Conservation (phyloP, 352 stramenopile genomes). For the Phytopythium mirpurense region DNA sequence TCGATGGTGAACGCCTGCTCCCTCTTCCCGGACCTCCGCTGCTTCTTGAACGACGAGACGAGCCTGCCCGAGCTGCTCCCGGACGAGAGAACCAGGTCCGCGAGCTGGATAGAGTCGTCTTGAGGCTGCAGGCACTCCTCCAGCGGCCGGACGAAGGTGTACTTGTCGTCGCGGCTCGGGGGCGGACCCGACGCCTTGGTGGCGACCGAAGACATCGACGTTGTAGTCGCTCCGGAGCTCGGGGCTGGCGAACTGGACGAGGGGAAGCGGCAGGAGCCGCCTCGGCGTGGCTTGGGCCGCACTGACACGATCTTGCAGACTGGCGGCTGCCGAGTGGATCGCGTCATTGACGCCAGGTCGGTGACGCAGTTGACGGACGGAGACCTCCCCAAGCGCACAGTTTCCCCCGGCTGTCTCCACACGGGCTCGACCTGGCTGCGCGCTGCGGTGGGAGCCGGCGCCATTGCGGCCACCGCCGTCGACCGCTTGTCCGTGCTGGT, state of each 20-base stretch:
- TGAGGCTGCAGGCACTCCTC: background rate
- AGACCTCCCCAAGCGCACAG: background rate
- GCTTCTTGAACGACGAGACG: background rate
- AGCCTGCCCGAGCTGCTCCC: background rate
- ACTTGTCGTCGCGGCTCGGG: background rate
- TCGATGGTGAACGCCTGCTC: background rate
- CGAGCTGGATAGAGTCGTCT: background rate
- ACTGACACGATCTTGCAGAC: background rate
- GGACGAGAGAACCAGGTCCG: background rate
- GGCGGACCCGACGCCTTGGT: background rate
- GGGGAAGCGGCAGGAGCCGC: conserved; percentile 4
- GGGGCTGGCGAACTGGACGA: background rate
- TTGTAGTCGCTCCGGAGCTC: background rate
- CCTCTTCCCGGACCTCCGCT: background rate
- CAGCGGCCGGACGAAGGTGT: conserved; percentile 2
- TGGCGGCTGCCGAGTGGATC: background rate
- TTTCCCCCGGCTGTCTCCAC: background rate
- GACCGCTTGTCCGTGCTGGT: background rate
- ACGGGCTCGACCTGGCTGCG: background rate
- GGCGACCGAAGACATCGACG: background rate
- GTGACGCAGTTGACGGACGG: background rate
- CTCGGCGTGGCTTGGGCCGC: background rate
- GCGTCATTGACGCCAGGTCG: background rate
- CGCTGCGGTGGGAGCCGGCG: background rate
- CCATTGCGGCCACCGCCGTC: background rate